These are phyloP conservation scores for Cordia subcordata DNA, from an alignment of 257 asterid species.

Conservation along the genomic window DNA sequence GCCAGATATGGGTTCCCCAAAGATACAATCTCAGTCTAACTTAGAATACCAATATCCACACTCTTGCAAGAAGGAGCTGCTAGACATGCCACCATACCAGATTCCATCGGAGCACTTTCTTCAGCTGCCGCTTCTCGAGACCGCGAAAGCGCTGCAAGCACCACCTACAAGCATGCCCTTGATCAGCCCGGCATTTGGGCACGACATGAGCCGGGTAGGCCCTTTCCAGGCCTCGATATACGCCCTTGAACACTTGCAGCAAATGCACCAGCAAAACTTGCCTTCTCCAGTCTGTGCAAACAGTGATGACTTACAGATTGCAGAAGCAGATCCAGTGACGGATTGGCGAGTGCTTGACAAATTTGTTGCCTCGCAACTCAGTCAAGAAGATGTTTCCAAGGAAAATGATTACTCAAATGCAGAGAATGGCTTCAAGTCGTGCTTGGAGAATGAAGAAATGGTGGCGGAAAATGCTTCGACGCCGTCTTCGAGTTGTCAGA, in stretches of 20 bases:
- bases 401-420: background rate
- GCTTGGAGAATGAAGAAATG: background rate
- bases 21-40: conserved; percentile 24
- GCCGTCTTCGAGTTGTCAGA: background rate
- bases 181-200: background rate
- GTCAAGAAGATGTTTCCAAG: background rate
- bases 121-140: background rate
- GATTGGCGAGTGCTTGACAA: background rate
- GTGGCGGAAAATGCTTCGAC: background rate
- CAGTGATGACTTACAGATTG: background rate
- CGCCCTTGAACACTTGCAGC: background rate
- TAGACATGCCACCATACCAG: conserved; percentile 17
- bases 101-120: conserved; percentile 28
- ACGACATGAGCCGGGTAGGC: background rate
- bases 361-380: background rate
- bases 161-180: background rate
- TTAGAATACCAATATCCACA: conserved; percentile 28
- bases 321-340: background rate
- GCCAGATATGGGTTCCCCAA: conserved; percentile 61
- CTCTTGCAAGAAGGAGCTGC: conserved; percentile 46
- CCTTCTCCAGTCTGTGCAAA: background rate
- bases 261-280: background rate
- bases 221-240: background rate
- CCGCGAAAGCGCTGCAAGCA: background rate
- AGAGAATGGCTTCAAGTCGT: too few relatives aligned